phyloP scores from a whole-genome alignment of 2,329 filamentous ascomycete genomes.

The Paracamarosporium sp. region DNA sequence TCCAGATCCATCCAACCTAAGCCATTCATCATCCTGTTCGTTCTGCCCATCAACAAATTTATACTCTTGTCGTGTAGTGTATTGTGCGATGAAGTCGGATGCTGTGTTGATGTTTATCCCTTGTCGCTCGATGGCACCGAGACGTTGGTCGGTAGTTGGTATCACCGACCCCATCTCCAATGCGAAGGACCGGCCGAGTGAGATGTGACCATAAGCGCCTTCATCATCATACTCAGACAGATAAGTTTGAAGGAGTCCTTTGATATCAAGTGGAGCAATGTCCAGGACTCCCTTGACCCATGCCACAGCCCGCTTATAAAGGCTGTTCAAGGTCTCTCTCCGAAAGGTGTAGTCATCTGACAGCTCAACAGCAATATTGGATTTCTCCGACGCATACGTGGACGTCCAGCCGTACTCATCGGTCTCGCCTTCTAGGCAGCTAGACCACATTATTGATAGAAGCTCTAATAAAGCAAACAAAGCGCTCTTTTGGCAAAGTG shows the following conservation, averaged over 20 bases:
- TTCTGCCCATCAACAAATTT: slow-evolving; percentile 80
- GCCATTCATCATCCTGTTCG: slow-evolving; percentile 68
- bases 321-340: slow-evolving; percentile 75
- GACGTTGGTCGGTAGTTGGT: slow-evolving; percentile 82
- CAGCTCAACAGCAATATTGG: slow-evolving; percentile 83
- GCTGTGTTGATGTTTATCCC: slow-evolving; percentile 84
- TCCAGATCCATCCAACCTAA: slow-evolving; percentile 57
- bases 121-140: slow-evolving; percentile 79
- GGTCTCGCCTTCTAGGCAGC: slow-evolving; percentile 91
- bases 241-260: slow-evolving; percentile 94
- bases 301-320: slow-evolving; percentile 76
- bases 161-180: slow-evolving; percentile 89
- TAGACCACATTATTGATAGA: slow-evolving; percentile 91
- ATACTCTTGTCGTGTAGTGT: slow-evolving; percentile 96
- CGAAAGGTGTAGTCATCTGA: slow-evolving; percentile 91
- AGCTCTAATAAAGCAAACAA: slow-evolving; percentile 93
- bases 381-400: slow-evolving; percentile 77
- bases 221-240: slow-evolving; percentile 94
- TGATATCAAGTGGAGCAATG: slow-evolving; percentile 89
- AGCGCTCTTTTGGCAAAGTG: slow-evolving; percentile 86
- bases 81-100: slow-evolving; percentile 96
- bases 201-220: slow-evolving; percentile 87
- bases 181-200: slow-evolving; percentile 91
- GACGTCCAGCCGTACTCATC: slow-evolving; percentile 91
- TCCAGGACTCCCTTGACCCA: slow-evolving; percentile 86